Base-by-base conservation (phyloP, 108 stramenopile genomes). In the Cyclotella sp. region DNA sequence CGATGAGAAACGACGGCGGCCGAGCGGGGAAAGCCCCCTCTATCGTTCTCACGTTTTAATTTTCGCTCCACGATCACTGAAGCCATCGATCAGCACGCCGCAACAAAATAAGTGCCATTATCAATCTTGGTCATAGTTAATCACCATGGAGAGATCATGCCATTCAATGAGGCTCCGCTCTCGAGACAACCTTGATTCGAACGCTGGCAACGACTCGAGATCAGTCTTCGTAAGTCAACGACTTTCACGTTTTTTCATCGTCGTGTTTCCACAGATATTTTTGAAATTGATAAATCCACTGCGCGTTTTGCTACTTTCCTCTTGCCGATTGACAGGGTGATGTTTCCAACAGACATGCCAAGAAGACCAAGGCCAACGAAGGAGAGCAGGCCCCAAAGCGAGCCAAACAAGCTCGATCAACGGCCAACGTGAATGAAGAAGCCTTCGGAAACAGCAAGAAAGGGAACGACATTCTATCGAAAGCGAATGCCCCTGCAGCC, bases 171-270 rank as follows among this genome's bases (percentile, higher is more conserved):
- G 75, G 24, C 75, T 76, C 14, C 75, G 75, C 41, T 41, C 75
- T 59, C 58, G 67, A 62, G 72, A 49, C 18, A 46, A 16, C 15
- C 30, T 49, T 9, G 18, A 21, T 46, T 40, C 75, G 19, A 66
- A 57, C 46, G 65, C 71, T 34, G 72, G 24, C 68, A 73, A 80
- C 63, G 68, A 73, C 43, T 46, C 66, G 22, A 28, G 71, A 54
- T 62, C 63, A 45, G 78, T 66, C 14, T 71, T 78, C 58, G 77
- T 78, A 71, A 68, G 75, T 75, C 42, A 26, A 52, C 34, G 21
- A 28, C 15, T 21, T 52, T 46, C 30, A n/a, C 18, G 13, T 30
- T 22, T n/a, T 54, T 34, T 27, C 18, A 49, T 27, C 52, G 45
- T 22, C 64, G 49, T 55, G 10, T 39, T 34, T 52, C 30, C 41